These are phyloP conservation scores for Cercis canadensis DNA, from an alignment of 306 rosid species.

Conservation along the genomic window DNA sequence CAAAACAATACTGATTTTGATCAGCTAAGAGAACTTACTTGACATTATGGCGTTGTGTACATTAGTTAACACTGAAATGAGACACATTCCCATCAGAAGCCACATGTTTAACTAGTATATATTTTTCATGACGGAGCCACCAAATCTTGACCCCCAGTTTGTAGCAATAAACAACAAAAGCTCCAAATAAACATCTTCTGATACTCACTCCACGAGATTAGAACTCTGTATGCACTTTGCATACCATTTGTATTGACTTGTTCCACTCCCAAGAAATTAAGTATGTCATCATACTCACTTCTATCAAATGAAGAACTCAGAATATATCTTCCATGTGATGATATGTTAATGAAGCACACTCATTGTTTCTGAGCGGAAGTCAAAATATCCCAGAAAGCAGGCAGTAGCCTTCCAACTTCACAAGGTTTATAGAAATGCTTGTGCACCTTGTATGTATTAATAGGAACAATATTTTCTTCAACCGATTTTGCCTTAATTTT, in stretches of 20 bases:
- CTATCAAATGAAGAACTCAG: conserved; percentile 62
- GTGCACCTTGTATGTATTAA: conserved; percentile 56
- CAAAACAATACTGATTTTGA: neutral
- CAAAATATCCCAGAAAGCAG: conserved; percentile 65
- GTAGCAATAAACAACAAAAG: conserved; percentile 52
- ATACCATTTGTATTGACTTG: too few relatives aligned
- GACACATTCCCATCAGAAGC: conserved; percentile 44
- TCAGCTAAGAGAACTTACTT: conserved; percentile 41
- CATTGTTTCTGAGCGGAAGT: conserved; percentile 43
- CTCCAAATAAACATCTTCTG: too few relatives aligned
- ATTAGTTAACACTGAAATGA: conserved; percentile 44
- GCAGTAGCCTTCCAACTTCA: conserved; percentile 65
- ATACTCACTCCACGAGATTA: too few relatives aligned
- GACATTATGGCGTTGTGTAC: neutral
- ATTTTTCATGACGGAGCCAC: conserved; percentile 35
- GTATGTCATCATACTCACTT: conserved; percentile 46
- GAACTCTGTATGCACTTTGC: too few relatives aligned
- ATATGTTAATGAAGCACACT: conserved; percentile 49
- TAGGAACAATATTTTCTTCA: conserved; percentile 60
- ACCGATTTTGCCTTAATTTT: conserved; percentile 49
- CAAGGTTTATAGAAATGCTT: conserved; percentile 66
- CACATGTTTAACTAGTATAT: conserved; percentile 56
- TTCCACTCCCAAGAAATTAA: too few relatives aligned
- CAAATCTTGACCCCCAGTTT: conserved; percentile 45
- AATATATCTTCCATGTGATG: conserved; percentile 60